Conservation (phyloP, 805 yeast species). For the Starmerella stigmatis region DNA sequence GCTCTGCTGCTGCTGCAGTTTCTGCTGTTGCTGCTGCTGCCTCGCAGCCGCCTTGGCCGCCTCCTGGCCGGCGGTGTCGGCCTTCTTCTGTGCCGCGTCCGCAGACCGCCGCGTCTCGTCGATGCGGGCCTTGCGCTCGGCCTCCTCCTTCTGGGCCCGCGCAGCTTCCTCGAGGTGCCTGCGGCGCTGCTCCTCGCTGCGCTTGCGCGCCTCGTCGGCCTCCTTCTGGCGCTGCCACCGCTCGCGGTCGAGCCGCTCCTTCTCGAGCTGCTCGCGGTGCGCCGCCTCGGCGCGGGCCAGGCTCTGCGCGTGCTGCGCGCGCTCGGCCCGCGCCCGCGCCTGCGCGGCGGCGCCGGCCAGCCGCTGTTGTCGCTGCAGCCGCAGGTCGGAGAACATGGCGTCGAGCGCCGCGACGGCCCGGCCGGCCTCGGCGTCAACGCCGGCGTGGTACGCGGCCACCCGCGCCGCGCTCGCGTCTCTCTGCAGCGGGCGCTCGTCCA, state of each 20-base stretch:
- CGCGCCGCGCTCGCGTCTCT: background rate
- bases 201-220: constrained; percentile 3
- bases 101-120: background rate
- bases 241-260: constrained; percentile 6
- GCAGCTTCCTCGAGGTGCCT: constrained; percentile 9
- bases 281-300: constrained; percentile 1
- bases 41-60: background rate
- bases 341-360: background rate
- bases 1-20: background rate
- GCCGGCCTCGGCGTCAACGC: background rate
- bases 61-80: background rate
- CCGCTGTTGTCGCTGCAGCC: constrained; percentile 1
- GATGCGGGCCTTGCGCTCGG: constrained; percentile 4
- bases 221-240: constrained; percentile 4
- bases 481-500: background rate
- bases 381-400: constrained; percentile 2
- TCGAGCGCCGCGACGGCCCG: constrained; percentile 8
- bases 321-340: constrained; percentile 6
- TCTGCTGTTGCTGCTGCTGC: constrained; percentile 2
- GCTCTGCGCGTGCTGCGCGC: constrained; percentile 3
- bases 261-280: constrained; percentile 3
- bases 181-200: constrained; percentile 8
- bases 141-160: constrained; percentile 19
- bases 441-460: background rate
- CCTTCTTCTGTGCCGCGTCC: background rate